Base-by-base conservation (phyloP, 768 basidiomycete species). In the Mycena sanguinolenta region DNA sequence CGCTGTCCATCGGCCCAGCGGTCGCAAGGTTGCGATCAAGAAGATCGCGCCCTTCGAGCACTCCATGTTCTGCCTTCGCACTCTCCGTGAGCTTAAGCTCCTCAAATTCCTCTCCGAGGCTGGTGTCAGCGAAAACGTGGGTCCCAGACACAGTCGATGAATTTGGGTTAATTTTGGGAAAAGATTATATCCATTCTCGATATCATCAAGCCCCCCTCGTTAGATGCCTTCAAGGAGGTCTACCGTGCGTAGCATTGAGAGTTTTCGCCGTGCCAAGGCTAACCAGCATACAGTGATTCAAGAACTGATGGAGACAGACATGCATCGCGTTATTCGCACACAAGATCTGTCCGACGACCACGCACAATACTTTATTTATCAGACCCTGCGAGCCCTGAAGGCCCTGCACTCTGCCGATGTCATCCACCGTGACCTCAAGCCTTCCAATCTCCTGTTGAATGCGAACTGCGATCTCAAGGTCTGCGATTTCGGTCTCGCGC, bases 401-500 rank as follows among this genome's bases (percentile, higher is more conserved):
- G 96, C 97, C 0, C 86, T 99, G 4, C 97, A 99, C 78, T 96
- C 95, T 0, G 97, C 97, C 36, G 95, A 97, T 81, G 95, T 99
- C 68, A 94, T 99, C 75, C 95, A 96, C 79, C 91, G 97, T 61
- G 97, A 99, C 81, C 90, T 99, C 75, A 99, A 98, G 78, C 97
- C 97, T 0, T 97, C 96, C 39, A 99, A 99, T 78, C 87, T 99
- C 5, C 90, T 99, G n/a, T 87, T 99, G 68, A 99, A 99, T 77
- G 95, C 95, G 73, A 98, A 98, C 79, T 98, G 96, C 76, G 96
- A 98, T 79, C 88, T 98, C 74, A 97, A 97, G 79, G 95, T 97
- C 53, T 89, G 93, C 81, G 97, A 99, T 79, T 99, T 99, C 79
- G 98, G 98, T 59, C 87, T 98, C 39, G 96, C 96, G 1, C 88